Evolutionary conservation across 805 yeast genomes (phyloP), one percentile per base, ranked within the genome.

Genomic region (Wickerhamomyces alni): DNA sequence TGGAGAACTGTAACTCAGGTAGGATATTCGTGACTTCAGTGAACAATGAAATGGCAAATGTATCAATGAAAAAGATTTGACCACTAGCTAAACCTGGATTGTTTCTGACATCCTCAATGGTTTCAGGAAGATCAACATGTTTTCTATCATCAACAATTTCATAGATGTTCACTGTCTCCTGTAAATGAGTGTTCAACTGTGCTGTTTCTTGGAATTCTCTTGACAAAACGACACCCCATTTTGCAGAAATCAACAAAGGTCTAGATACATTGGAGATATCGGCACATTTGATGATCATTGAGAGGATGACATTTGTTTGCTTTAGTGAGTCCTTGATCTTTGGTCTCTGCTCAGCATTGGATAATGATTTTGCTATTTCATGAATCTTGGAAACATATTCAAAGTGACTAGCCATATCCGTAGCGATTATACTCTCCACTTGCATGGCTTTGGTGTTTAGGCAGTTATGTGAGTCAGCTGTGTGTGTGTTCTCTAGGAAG

Each of bases 211-310:
- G 71, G 50, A 88, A 86, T 61, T 89, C 97, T 45, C 84, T 66
- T 1, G 82, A 72, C 31, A 89, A 69, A n/a, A 81, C 76, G 45
- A 75, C 65, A 5, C 95, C 96, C 97, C 97, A 89, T 62, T 82
- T 80, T 1, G 86, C 75, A 17, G 91, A 81, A 3, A 87, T 76
- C 28, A 73, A 65, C 41, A 86, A 65, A 5, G 89, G 87, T 44
- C 98, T 68, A 9, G 95, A 78, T 17, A 89, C 96, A 58, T 93
- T 93, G 21, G 96, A 86, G 34, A 93, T 87, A 63, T 93, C 99
- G 3, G 98, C 97, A 61, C 95, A 87, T 65, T 93, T 93, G 44
- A 93, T 77, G 44, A 91, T 70, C 43, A 88, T 63, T 19, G 86
- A 74, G 33, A 82, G 69, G 29, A 87, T 62, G 47, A 84, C 69